These are phyloP conservation scores for Apiospora pterosperma DNA, from an alignment of 2,329 filamentous ascomycete species.

Conservation along the genomic window DNA sequence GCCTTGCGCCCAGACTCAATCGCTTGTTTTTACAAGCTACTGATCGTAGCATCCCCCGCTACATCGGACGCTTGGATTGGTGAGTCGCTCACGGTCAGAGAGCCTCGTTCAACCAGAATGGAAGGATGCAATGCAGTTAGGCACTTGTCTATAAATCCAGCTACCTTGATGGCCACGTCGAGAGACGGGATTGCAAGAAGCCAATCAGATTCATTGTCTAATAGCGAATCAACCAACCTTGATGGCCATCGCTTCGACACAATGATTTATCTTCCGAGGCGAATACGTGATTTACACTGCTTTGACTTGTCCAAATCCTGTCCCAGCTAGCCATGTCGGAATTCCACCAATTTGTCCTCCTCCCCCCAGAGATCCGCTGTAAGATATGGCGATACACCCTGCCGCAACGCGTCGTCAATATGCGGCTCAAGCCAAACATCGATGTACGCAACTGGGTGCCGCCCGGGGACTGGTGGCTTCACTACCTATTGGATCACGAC, in stretches of 20 bases:
- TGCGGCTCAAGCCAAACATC: conserved; percentile 7
- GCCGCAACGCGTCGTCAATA: neutral
- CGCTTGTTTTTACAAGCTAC: too few relatives aligned
- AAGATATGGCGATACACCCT: conserved; percentile 5
- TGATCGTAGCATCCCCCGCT: too few relatives aligned
- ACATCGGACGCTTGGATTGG: neutral
- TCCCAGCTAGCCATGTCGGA: neutral
- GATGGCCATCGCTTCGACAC: neutral
- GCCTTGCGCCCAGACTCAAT: neutral
- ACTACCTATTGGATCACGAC: conserved; percentile 4
- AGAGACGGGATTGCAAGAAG: too few relatives aligned
- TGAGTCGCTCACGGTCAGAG: neutral
- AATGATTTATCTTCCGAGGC: neutral
- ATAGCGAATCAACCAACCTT: neutral
- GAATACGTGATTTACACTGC: neutral
- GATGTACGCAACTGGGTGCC: conserved; percentile 3
- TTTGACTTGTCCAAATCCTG: neutral
- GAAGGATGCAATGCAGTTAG: neutral
- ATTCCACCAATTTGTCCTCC: conserved; percentile 1
- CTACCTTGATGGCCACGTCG: neutral
- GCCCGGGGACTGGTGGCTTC: conserved; percentile 7
- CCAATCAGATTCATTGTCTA: neutral
- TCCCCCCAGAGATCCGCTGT: conserved; percentile 5
- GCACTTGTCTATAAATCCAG: neutral
- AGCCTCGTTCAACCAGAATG: neutral